Conservation (phyloP, 1,284 basidiomycete genomes). For the Ganoderma multipileum region DNA sequence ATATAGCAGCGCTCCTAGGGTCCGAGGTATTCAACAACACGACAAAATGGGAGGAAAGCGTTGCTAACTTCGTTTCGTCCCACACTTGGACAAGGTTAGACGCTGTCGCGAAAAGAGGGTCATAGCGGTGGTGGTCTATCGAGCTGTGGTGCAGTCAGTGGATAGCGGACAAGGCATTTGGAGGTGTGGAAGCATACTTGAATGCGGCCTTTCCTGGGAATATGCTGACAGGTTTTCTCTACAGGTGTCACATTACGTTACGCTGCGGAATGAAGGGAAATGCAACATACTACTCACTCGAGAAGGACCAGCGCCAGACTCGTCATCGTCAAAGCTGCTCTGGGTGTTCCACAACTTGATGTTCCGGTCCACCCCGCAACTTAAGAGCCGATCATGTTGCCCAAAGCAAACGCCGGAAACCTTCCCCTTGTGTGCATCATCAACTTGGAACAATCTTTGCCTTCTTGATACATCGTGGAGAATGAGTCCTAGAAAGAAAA, state of each 20-base stretch:
- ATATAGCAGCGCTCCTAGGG: constrained; percentile 74
- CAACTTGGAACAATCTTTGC: constrained; percentile 71
- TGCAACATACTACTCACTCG: constrained; percentile 33
- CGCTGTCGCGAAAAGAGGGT: constrained; percentile 92
- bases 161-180: constrained; percentile 1
- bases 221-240: constrained; percentile 70
- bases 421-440: constrained; percentile 91
- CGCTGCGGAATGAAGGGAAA: neutral
- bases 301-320: constrained; percentile 44
- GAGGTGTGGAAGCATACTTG: constrained; percentile 61
- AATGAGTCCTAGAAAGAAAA: constrained; percentile 66
- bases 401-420: constrained; percentile 86
- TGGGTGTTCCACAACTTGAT: constrained; percentile 88
- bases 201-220: constrained; percentile 88
- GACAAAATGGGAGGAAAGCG: neutral
- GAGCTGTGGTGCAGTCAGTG: constrained; percentile 56
- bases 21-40: neutral
- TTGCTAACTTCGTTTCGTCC: constrained; percentile 89
- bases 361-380: constrained; percentile 91
- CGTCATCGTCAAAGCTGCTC: constrained; percentile 36
- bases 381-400: constrained; percentile 76
- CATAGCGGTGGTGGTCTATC: constrained; percentile 92
- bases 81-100: constrained; percentile 95
- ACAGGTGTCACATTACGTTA: constrained; percentile 13
- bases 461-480: constrained; percentile 86